Evolutionary conservation across 2,329 filamentous ascomycete genomes (phyloP).

Genomic region (Epichloe glyceriae): DNA sequence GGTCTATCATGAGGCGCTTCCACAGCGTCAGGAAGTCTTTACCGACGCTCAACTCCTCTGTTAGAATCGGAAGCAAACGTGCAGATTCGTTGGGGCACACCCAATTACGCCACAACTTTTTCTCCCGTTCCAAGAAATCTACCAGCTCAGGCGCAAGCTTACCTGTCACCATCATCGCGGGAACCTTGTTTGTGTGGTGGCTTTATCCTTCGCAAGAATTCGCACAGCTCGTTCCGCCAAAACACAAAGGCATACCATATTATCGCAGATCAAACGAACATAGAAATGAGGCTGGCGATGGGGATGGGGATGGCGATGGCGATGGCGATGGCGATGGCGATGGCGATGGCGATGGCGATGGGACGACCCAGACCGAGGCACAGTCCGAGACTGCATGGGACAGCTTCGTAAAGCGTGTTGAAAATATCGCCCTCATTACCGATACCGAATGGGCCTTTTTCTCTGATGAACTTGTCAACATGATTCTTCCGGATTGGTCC

Average conservation of each 20-base stretch:
- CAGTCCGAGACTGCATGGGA: constrained; percentile 31
- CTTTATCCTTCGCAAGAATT: constrained; percentile 32
- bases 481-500: constrained; percentile 74
- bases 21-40: constrained; percentile 5
- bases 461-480: constrained; percentile 49
- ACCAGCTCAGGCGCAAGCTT: constrained; percentile 8
- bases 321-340: constrained; percentile 10
- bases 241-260: neutral
- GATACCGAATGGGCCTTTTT: constrained; percentile 42
- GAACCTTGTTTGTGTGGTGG: constrained; percentile 28
- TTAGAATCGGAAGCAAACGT: neutral
- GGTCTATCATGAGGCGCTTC: constrained; percentile 7
- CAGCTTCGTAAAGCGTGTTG: constrained; percentile 33
- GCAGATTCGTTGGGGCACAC: neutral
- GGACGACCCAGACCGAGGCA: constrained; percentile 10
- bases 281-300: constrained; percentile 7
- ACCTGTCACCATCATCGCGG: constrained; percentile 21
- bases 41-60: constrained; percentile 1
- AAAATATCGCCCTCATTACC: constrained; percentile 39
- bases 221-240: constrained; percentile 19
- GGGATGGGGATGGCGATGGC: constrained; percentile 8
- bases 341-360: constrained; percentile 8
- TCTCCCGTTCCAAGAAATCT: constrained; percentile 1
- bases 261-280: neutral
- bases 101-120: constrained; percentile 1